These are phyloP conservation scores for Clavispora santaluciae DNA, from an alignment of 805 yeast genomes.

Conservation along the genomic window DNA sequence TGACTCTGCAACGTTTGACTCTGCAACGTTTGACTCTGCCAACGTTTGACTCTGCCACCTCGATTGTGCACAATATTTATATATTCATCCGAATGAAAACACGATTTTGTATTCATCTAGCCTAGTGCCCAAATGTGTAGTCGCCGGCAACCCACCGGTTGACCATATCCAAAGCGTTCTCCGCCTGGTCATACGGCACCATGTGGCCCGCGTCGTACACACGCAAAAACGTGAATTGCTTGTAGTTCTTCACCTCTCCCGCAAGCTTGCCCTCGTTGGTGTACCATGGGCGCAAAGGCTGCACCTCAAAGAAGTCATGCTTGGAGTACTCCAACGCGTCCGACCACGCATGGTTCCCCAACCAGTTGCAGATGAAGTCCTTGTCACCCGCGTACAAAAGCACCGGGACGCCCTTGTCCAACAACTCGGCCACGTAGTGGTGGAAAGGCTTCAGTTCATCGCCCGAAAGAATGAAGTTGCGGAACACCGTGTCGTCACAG, in stretches of 20 bases:
- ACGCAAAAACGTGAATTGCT: slow-evolving; percentile 21
- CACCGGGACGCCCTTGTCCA: slow-evolving; percentile 13
- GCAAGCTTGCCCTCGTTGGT: slow-evolving; percentile 24
- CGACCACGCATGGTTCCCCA: slow-evolving; percentile 14
- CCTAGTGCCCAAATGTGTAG: slow-evolving; percentile 5
- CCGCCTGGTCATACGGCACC: slow-evolving; percentile 24
- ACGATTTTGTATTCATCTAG: no score
- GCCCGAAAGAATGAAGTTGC: slow-evolving; percentile 6
- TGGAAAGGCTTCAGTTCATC: slow-evolving; percentile 9
- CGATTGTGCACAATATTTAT: no score
- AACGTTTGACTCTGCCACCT: no score
- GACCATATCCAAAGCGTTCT: slow-evolving; percentile 19
- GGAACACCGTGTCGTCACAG: slow-evolving; percentile 47
- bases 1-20: no score
- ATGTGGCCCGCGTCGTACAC: slow-evolving; percentile 23
- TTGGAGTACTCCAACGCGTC: slow-evolving; percentile 16
- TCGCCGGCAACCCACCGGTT: slow-evolving; percentile 23
- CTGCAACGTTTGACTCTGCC: no score
- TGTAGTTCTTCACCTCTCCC: slow-evolving; percentile 34
- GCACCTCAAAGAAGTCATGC: slow-evolving; percentile 15
- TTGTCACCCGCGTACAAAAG: slow-evolving; percentile 15
- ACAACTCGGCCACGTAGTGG: slow-evolving; percentile 10
- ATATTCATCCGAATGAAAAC: no score
- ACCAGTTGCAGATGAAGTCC: slow-evolving; percentile 17
- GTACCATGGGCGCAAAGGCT: slow-evolving; percentile 17